A percentile compares a stretch with the other conserved stretches of the same genome.
These are phyloP conservation scores for Ogataea corticis DNA, from an alignment of 805 yeast genomes.

Conservation along the genomic window DNA sequence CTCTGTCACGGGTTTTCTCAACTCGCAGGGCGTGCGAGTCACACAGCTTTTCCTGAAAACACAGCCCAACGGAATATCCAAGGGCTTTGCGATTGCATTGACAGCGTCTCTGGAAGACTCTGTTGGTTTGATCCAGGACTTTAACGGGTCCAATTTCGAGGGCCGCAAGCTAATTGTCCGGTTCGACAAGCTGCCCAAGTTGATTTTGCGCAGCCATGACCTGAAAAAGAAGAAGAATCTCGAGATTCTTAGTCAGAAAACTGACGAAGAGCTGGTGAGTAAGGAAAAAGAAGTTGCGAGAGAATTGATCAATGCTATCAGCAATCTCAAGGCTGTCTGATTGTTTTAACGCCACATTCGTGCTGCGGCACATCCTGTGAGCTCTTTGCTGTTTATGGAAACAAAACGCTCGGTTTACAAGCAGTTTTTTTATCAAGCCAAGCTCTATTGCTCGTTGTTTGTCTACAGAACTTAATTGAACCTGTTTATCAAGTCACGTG, in stretches of 20 bases:
- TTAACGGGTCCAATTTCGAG: constrained; percentile 55
- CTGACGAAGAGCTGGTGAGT: constrained; percentile 13
- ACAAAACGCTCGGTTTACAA: background rate
- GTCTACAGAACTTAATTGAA: background rate
- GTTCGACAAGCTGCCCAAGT: constrained; percentile 54
- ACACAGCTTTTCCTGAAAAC: constrained; percentile 34
- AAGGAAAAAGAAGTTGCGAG: constrained; percentile 31
- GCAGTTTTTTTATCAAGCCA: background rate
- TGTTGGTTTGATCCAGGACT: constrained; percentile 45
- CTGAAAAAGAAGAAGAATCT: constrained; percentile 21
- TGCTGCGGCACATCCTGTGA: background rate
- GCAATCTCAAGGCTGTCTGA: constrained; percentile 18
- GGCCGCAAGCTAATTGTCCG: constrained; percentile 64
- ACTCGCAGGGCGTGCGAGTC: constrained; percentile 10
- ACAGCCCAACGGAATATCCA: constrained; percentile 41
- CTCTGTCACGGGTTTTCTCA: constrained; percentile 18
- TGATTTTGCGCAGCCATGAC: constrained; percentile 30
- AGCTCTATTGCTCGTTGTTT: background rate
- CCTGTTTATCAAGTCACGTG: background rate
- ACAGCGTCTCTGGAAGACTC: constrained; percentile 50
- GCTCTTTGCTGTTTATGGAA: background rate
- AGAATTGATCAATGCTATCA: constrained; percentile 24
- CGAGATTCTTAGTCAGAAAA: constrained; percentile 12
- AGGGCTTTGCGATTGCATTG: constrained; percentile 68
- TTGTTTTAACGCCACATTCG: no score